phyloP scores from a whole-genome alignment of 2,329 filamentous ascomycete genomes.

The Torrubiellomyces zombiae region DNA sequence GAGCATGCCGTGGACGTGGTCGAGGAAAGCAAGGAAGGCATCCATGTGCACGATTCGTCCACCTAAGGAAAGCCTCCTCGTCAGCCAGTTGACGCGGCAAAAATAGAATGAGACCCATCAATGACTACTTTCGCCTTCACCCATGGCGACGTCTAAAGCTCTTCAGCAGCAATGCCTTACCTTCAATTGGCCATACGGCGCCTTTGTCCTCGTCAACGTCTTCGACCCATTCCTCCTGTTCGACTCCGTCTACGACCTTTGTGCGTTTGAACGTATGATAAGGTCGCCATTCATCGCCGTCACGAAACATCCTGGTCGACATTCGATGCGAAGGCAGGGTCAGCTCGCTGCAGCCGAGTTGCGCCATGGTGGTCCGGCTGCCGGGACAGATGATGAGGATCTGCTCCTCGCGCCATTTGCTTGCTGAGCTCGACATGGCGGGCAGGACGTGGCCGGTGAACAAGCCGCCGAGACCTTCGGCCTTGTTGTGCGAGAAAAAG shows the following conservation, averaged over 20 bases:
- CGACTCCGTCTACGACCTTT: conserved; percentile 29
- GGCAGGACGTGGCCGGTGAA: conserved; percentile 7
- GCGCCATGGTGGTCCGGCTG: conserved; percentile 78
- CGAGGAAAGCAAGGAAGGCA: conserved; percentile 83
- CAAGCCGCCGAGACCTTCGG: no score
- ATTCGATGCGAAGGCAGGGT: conserved; percentile 78
- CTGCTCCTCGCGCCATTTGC: conserved; percentile 49
- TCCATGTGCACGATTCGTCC: conserved; percentile 82
- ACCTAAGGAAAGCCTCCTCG: conserved; percentile 21
- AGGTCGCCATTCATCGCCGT: conserved; percentile 60
- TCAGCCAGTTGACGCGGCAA: background rate
- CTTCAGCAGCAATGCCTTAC: conserved; percentile 20
- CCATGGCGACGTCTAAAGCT: no score
- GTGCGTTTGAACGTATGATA: conserved; percentile 57
- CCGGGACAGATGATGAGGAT: conserved; percentile 61
- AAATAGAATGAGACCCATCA: background rate
- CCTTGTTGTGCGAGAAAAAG: no score
- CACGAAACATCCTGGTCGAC: conserved; percentile 87
- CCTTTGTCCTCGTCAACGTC: conserved; percentile 77
- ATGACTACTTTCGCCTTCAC: background rate
- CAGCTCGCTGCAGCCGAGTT: conserved; percentile 79
- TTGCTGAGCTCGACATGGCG: conserved; percentile 37
- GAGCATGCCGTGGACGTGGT: conserved; percentile 77
- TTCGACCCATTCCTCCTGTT: conserved; percentile 65
- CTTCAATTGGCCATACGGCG: conserved; percentile 70